A percentile compares a stretch with the other conserved stretches of the same genome.
Conservation (phyloP, 2,329 filamentous ascomycete species). For the Stagonosporopsis chrysanthemi region DNA sequence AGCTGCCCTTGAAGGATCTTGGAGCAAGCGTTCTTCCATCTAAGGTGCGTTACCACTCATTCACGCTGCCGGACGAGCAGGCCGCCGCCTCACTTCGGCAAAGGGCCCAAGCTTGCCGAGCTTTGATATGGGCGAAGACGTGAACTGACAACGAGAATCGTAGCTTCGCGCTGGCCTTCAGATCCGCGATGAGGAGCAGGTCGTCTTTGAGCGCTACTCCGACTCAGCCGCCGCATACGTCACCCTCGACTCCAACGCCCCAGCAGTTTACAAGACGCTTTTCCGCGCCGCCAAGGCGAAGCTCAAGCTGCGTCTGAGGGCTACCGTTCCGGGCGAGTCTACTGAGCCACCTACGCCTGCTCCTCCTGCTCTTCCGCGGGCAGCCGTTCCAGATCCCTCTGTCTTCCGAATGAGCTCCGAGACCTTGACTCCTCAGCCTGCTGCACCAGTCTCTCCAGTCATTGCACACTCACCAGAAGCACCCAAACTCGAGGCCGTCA, state of each 20-base stretch:
- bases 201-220: slow-evolving; percentile 89
- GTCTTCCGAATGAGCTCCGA: slow-evolving; percentile 40
- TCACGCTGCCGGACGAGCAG: slow-evolving; percentile 19
- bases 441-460: slow-evolving; percentile 35
- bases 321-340: slow-evolving; percentile 66
- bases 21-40: slow-evolving; percentile 75
- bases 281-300: slow-evolving; percentile 97
- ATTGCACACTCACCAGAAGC: slow-evolving; percentile 39
- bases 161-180: slow-evolving; percentile 70
- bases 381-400: slow-evolving; percentile 25
- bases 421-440: slow-evolving; percentile 32
- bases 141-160: slow-evolving; percentile 25
- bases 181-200: slow-evolving; percentile 67
- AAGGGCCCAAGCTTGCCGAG: slow-evolving; percentile 13
- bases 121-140: not conserved
- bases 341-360: slow-evolving; percentile 25
- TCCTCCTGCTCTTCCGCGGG: slow-evolving; percentile 19
- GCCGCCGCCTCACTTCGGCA: slow-evolving; percentile 28
- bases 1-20: slow-evolving; percentile 87
- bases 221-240: slow-evolving; percentile 88
- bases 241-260: slow-evolving; percentile 77
- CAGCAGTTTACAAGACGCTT: slow-evolving; percentile 92
- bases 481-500: slow-evolving; percentile 27
- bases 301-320: slow-evolving; percentile 90
- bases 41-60: slow-evolving; percentile 70